Evolutionary conservation across 164 flowering plant species (phyloP), one percentile per base, ranked within the genome.

Genomic region (Chimonanthus salicifolius): DNA sequence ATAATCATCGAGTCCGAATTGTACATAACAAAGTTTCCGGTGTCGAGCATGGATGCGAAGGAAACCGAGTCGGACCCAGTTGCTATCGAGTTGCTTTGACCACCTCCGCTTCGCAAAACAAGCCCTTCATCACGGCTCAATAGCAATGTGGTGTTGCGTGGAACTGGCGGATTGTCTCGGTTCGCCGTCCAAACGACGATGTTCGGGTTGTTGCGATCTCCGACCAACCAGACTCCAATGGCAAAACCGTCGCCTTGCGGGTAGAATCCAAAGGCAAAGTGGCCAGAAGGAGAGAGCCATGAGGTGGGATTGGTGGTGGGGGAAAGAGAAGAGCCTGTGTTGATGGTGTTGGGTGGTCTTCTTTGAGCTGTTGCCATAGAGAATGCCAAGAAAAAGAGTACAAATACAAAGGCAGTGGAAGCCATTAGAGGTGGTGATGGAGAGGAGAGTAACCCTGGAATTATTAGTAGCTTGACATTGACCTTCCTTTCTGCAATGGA

Each of bases 41-140:
- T 75, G 58, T 87, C 87, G 10, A 80, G 86, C 83, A 85, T 76
- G 58, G 82, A 69, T 8, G 78, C 87, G 62, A 78, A 76, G 47
- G 77, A 51, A 48, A 64, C 83, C 1, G 68, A 72, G 20, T 50
- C 68, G 7, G 69, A 33, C 46, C 16, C 49, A 58, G 13, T 9
- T 4, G 18, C 3, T 18, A 70, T 76, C 9, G 46, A 5, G 43
- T 3, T 62, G 7, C 43, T n/a, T 70, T 15, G 21, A 20, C 67
- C 60, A 20, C 64, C 60, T 11, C 5, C 11, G n/a, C 5, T 16
- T 58, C n/a, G 77, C 62, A 69, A 43, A 5, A 48, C 71, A n/a
- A 54, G 60, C 60, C 60, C 16, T 54, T 78, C 80, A 50, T 74
- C 69, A 10, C 0, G 3, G 49, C 47, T 63, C 16, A 69, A 58